phyloP scores from a whole-genome alignment of 2,329 filamentous ascomycete genomes.

The Neurospora crassa region DNA sequence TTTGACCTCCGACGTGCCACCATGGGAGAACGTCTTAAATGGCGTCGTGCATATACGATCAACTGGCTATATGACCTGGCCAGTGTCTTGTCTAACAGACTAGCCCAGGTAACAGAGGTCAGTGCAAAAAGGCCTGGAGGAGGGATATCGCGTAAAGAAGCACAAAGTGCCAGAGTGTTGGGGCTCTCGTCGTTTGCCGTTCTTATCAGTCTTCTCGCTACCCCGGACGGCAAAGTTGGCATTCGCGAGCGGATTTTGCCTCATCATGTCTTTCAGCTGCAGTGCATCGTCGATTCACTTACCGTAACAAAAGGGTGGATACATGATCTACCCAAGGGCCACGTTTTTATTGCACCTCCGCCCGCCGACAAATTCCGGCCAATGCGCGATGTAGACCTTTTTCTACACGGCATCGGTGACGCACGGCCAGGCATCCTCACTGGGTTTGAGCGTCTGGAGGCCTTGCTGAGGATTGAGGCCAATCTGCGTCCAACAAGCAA shows the following conservation, averaged over 20 bases:
- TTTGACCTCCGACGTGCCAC: constrained; percentile 28
- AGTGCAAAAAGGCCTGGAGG: too few species aligned
- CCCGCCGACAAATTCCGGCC: constrained; percentile 28
- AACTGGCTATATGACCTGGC: constrained; percentile 44
- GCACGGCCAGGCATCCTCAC: neutral
- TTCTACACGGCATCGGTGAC: constrained; percentile 26
- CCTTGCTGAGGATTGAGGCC: neutral
- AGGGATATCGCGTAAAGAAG: constrained; percentile 15
- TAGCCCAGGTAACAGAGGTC: neutral
- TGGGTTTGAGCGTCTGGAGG: neutral
- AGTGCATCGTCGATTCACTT: constrained; percentile 40
- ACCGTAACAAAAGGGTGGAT: constrained; percentile 35
- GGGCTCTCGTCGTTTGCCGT: constrained; percentile 37
- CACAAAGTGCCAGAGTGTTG: constrained; percentile 29
- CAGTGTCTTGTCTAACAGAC: constrained; percentile 28
- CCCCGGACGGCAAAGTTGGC: constrained; percentile 31
- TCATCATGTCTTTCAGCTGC: constrained; percentile 39
- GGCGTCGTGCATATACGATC: constrained; percentile 39
- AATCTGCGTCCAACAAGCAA: neutral
- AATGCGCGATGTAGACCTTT: constrained; percentile 31
- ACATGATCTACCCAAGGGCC: constrained; percentile 21
- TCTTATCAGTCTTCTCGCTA: constrained; percentile 32
- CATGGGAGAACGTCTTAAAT: constrained; percentile 30
- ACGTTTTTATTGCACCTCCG: constrained; percentile 22
- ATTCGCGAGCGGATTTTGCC: constrained; percentile 32